A percentile compares a stretch with the other conserved stretches of the same genome.
Evolutionary conservation across 2,329 filamentous ascomycete genomes (phyloP).

Genomic region (Corinectria fuckeliana): DNA sequence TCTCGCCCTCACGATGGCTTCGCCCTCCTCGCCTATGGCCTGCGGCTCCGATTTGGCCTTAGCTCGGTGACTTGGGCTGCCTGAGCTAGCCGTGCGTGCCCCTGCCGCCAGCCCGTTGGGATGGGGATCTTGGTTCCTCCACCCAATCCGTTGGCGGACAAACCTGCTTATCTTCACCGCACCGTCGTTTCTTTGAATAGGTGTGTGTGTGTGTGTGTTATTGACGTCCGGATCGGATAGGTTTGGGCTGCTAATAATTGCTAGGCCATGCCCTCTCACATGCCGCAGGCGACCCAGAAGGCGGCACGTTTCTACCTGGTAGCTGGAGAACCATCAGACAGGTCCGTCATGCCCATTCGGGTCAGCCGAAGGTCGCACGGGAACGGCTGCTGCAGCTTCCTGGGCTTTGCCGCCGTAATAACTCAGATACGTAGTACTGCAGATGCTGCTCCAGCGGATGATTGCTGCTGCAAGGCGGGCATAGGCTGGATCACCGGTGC

Average conservation of each 20-base stretch:
- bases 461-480: conserved; percentile 1
- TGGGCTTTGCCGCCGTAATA: conserved; percentile 4
- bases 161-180: conserved; percentile 8
- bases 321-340: no score
- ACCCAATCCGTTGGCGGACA: background rate
- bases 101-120: conserved; percentile 11
- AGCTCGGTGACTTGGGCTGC: background rate
- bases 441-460: background rate
- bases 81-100: conserved; percentile 11
- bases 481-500: conserved; percentile 21
- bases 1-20: conserved; percentile 22
- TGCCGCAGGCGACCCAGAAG: background rate
- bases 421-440: conserved; percentile 17
- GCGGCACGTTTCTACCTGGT: background rate
- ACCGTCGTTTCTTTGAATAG: conserved; percentile 7
- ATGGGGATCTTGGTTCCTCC: conserved; percentile 11
- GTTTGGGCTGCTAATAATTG: conserved; percentile 3
- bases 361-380: conserved; percentile 18
- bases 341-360: conserved; percentile 14
- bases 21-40: conserved; percentile 1
- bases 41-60: conserved; percentile 14
- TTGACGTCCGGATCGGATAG: conserved; percentile 7
- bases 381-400: background rate
- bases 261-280: background rate
- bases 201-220: conserved; percentile 7